Base-by-base conservation (phyloP, 2,329 filamentous ascomycete species). In the Calonectria henricotiae region DNA sequence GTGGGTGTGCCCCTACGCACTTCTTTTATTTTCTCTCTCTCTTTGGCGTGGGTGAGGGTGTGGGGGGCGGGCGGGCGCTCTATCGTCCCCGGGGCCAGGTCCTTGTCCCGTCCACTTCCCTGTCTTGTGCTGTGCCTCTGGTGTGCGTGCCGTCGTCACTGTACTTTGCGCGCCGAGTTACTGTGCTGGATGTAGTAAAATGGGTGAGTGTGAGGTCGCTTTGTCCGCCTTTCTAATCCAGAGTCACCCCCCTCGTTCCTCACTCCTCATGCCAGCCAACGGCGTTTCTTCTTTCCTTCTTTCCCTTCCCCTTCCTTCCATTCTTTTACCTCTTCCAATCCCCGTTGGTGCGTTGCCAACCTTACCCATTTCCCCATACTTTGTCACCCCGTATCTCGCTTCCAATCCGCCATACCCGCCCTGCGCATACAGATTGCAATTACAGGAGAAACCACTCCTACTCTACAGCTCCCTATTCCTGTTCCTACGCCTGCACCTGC, bases 241-340 rank as follows among this genome's bases (percentile, higher is more conserved):
- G n/a, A 55, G 51, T 55, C 51, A 37, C 32, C 27, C 41, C 41
- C 51, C 32, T 30, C 49, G 43, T 39, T 41, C 27, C 54, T 61
- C 37, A n/a, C 51, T 61, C 43, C 51, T 46, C 51, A 30, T 63
- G 32, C 51, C 41, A 41, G 61, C 67, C 62, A 69, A 69, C 67
- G 67, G 62, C 54, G 46, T 62, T 65, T 65, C 46, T 61, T 65
- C 55, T 54, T 55, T 65, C 62, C 39, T 68, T 65, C 67, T 44
- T 39, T 58, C 65, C 61, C 67, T 64, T 54, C 67, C 54, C 46
- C 67, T 65, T 65, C 44, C 64, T 65, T 69, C 62, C 46, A 55
- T 62, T 46, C 67, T 69, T 69, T 63, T 58, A 69, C 65, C 65
- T 69, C 67, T 65, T 69, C 67, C 46, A 65, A 44, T 65, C 20